Conservation (phyloP, 2,329 filamentous ascomycete species). For the Xylariales sp. region DNA sequence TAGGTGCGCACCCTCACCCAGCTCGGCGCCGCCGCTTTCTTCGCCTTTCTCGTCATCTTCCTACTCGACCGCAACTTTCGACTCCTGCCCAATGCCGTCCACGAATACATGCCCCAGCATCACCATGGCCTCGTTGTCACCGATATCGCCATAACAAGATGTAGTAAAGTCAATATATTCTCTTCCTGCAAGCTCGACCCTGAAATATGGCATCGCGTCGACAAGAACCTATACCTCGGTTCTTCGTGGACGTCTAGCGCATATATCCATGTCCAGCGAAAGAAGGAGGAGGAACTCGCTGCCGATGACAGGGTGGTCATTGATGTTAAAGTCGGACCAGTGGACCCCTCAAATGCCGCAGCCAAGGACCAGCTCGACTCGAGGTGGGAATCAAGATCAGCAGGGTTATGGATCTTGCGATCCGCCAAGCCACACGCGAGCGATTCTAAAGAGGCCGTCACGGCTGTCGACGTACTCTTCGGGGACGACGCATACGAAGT, state of each 20-base stretch:
- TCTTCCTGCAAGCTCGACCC: constrained; percentile 80
- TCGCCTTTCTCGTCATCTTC: constrained; percentile 78
- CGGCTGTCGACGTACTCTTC: constrained; percentile 86
- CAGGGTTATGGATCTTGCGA: constrained; percentile 85
- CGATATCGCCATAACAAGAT: constrained; percentile 82
- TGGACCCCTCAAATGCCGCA: constrained; percentile 73
- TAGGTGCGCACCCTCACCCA: constrained; percentile 79
- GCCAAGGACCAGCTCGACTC: constrained; percentile 66
- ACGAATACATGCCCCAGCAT: constrained; percentile 87
- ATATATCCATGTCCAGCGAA: constrained; percentile 84
- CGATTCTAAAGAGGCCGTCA: constrained; percentile 80
- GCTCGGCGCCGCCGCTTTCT: constrained; percentile 72
- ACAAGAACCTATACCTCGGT: constrained; percentile 88
- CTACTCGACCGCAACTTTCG: constrained; percentile 90
- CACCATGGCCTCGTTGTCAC: constrained; percentile 87
- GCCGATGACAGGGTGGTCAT: constrained; percentile 81
- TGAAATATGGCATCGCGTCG: constrained; percentile 80
- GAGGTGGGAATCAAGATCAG: constrained; percentile 81
- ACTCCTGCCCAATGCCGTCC: constrained; percentile 85
- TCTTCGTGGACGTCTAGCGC: constrained; percentile 79
- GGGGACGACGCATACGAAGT: constrained; percentile 93
- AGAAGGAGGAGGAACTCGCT: constrained; percentile 84
- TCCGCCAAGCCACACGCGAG: constrained; percentile 77
- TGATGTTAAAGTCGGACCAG: constrained; percentile 78
- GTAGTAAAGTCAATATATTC: constrained; percentile 79